Base-by-base conservation (phyloP, 805 yeast species). In the Candida pseudoglaebosa region DNA sequence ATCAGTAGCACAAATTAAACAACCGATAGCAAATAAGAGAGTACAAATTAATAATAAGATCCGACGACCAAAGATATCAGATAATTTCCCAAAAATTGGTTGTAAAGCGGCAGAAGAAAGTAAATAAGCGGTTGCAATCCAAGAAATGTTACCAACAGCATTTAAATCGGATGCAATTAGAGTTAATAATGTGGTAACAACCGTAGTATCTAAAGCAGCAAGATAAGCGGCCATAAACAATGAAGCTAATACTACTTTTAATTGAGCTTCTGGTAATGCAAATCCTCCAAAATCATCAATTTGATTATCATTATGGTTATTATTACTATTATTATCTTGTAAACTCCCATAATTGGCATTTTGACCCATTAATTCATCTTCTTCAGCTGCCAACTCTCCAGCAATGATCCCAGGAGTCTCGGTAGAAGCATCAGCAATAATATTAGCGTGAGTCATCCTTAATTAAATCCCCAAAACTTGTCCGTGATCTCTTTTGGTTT, bases 91-190 rank as follows among this genome's bases (percentile, higher is more conserved):
- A 46, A 74, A 80, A 16, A 83, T 57, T 2, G 90, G 90, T 56
- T 83, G 90, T 53, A 81, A 80, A 2, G 86, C 83, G 0, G 89
- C 78, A 32, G 82, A 75, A 1, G 88, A 76, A 31, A 83, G 60
- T 31, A 83, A 59, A 49, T 83, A 83, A 0, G 86, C 74, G 0
- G 87, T 79, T 2, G 86, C 89, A 17, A 83, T 79, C 87, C 88
- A 82, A 12, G 87, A 73, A 19, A 82, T 70, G 44, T 74, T 74
- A 3, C 79, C 77, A 32, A 82, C 64, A 0, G 80, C 81, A 46
- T 81, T 63, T 50, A 83, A 72, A 48, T 82, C 88, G 1, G 85
- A 78, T 1, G 88, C 85, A 39, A 83, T 82, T 20, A 74, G 73
- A 2, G 84, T 68, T 49, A 82, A 61, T 19, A 82, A 59, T 1